Evolutionary conservation across 1,284 basidiomycete species (phyloP), one percentile per base, ranked within the genome.

Genomic region (Abortiporus biennis): DNA sequence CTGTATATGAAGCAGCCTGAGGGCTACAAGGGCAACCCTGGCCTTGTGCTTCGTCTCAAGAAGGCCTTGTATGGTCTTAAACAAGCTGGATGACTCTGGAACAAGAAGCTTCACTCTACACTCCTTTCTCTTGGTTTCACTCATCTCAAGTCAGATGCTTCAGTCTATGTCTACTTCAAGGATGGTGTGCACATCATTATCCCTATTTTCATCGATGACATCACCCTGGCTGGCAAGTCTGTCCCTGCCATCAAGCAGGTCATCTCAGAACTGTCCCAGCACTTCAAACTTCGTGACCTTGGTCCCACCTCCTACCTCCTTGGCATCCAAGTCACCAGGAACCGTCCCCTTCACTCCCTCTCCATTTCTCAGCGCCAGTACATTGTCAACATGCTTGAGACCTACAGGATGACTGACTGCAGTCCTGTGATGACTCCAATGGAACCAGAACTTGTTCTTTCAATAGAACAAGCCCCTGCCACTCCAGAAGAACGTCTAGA

Each of bases 41-140:
- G 32, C 5, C 31, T 35, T 5, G 59, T 57, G 13, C 45, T 51
- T 8, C 39, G 38, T 1, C 40, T 61, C 1, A 32, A 47, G 1
- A 49, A 53, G 12, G 50, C 55, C 0, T 39, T 67, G 13, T 69
- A 70, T 49, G 64, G 68, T 2, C 52, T 70, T 2, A 58, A 62
- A 42, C 66, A 69, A 42, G 61, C 67, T 1, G 62, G 60, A 0
- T 50, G 52, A 6, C 46, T 56, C 9, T 70, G 62, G 56, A 60
- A 68, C 31, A 36, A 52, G 22, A 46, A 59, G 6, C 45, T 67
- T 45, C 32, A 42, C 25, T 15, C 40, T 36, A 22, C 32, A 8
- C 40, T 42, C 19, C 6, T 27, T 19, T 29, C 21, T 15, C 5
- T 39, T 1, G 59, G 58, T 0, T 65, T 49, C 21, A 15, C 48